Evolutionary conservation across 2,329 filamentous ascomycete genomes (phyloP), one percentile per base, ranked within the genome.

Genomic region (Pezicula neosporulosa): DNA sequence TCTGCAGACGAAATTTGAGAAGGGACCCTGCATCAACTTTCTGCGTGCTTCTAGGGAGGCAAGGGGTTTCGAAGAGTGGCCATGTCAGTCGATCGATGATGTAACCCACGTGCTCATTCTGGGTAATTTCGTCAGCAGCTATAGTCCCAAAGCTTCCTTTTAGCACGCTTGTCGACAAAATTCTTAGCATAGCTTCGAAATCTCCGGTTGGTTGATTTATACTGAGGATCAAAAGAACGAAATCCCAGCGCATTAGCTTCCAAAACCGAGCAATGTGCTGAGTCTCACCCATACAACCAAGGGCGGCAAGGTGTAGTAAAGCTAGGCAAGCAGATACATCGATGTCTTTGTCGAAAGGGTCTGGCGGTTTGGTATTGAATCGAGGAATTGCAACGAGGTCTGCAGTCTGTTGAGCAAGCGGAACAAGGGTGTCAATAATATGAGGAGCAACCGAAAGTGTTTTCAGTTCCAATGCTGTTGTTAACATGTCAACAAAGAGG

Each of bases 101-200:
- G 66, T 54, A 60, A 10, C 56, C 68, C 15, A 54, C 52, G 39
- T 61, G 56, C 42, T 63, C 66, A 37, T 75, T 72, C 56, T 71
- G 68, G 12, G 64, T 67, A 18, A 69, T 63, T 15, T 73, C 64
- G 12, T 75, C 72, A 30, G 72, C 68, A 19, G 69, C 66, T 48
- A 90, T 82, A 15, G 87, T 82, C 0, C 89, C 89, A 46, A 93
- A 82, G 1, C 82, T 85, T 2, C 75, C 70, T 0, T 78, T 70
- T 1, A 88, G 74, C 0, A 81, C 77, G 5, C 87, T 90, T 0
- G 85, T 87, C 35, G 78, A 77, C 2, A 94, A 70, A 44, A 92
- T 75, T 24, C 78, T 75, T 8, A 92, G 71, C 72, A 86, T 86
- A 27, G 77, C 73, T 1, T 81, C 70, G 48, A 89, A 85, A 46